Evolutionary conservation across 805 yeast genomes (phyloP).

Genomic region (Sugiyamaella valdiviana): DNA sequence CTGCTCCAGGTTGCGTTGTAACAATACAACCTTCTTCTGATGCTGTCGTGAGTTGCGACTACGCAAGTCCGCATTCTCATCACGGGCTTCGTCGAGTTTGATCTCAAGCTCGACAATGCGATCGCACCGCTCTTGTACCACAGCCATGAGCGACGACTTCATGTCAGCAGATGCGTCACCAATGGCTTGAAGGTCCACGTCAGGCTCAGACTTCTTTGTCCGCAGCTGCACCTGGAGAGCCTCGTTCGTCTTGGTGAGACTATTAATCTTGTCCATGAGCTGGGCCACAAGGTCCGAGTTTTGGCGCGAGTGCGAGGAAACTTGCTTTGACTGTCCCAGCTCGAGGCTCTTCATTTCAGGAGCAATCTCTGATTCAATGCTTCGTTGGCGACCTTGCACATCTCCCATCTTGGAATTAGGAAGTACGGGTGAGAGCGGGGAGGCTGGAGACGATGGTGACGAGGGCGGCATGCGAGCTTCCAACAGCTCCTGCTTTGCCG

Average conservation of each 20-base stretch:
- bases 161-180: slow-evolving; percentile 30
- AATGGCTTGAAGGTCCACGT: too few species aligned
- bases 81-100: slow-evolving; percentile 37
- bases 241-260: not conserved
- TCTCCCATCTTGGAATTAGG: not conserved
- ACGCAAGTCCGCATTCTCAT: slow-evolving; percentile 27
- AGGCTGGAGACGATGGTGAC: not conserved
- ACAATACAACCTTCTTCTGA: slow-evolving; percentile 44
- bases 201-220: not conserved
- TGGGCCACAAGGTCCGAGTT: not conserved
- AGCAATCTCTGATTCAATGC: not conserved
- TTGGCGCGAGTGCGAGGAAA: not conserved
- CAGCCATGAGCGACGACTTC: slow-evolving; percentile 48
- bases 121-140: slow-evolving; percentile 29
- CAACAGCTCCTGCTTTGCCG: slow-evolving; percentile 9
- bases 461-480: slow-evolving; percentile 1
- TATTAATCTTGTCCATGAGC: not conserved
- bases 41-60: slow-evolving; percentile 25
- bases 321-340: not conserved
- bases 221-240: not conserved
- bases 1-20: slow-evolving; percentile 54
- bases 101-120: slow-evolving; percentile 39
- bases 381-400: not conserved
- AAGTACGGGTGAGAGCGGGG: too few species aligned
- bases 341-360: not conserved